Evolutionary conservation across 257 asterid species (phyloP).

Genomic region (Osmanthus fragrans): DNA sequence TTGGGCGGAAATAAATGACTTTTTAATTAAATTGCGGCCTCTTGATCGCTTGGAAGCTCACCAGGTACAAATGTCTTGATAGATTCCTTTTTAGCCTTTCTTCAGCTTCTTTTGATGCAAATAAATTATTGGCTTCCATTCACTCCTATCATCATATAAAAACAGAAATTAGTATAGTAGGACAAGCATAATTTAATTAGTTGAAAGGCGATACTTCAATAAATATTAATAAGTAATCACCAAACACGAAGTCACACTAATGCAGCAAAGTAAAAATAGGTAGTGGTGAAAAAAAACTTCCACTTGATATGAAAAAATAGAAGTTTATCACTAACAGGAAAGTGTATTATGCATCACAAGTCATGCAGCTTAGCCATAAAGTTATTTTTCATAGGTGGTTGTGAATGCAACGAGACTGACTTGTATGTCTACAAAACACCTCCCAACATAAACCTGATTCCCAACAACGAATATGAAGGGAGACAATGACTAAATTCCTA

Average conservation of each 20-base stretch:
- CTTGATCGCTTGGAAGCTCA: constrained; percentile 61
- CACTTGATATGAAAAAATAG: background rate
- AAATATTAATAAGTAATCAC: constrained; percentile 7
- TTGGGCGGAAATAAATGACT: no score
- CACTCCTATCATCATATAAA: constrained; percentile 65
- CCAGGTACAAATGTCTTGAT: constrained; percentile 74
- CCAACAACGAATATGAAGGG: no score
- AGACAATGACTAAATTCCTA: no score
- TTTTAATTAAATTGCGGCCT: no score
- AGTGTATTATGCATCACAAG: background rate
- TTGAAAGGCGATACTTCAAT: background rate
- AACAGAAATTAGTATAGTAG: constrained; percentile 13
- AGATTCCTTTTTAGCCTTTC: constrained; percentile 80
- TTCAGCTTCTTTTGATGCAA: constrained; percentile 93
- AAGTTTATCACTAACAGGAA: constrained; percentile 3
- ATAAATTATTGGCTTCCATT: constrained; percentile 71
- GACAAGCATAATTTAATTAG: background rate
- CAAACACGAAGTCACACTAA: constrained; percentile 3
- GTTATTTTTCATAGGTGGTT: no score
- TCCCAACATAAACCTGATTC: no score
- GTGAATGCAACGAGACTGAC: background rate
- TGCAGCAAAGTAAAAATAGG: background rate
- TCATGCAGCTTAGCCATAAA: no score
- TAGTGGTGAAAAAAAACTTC: constrained; percentile 5
- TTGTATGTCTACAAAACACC: background rate